Evolutionary conservation across 73 alveolate genomes (phyloP).

Genomic region (Uronychia setigera): DNA sequence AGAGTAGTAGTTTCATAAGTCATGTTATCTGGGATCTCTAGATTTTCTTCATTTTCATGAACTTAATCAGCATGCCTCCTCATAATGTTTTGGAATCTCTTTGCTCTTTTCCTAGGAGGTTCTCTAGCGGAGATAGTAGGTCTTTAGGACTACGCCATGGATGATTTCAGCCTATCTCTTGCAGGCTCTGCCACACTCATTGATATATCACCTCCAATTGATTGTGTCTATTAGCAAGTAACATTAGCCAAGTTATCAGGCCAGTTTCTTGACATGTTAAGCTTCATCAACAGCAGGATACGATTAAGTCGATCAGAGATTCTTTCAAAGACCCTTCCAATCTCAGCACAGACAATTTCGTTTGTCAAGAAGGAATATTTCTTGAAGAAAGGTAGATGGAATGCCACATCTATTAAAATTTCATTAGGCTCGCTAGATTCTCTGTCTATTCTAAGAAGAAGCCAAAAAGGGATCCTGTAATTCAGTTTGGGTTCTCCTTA

Average conservation of each 20-base stretch:
- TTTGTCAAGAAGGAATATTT: neutral
- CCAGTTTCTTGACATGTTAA: neutral
- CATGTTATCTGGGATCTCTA: neutral
- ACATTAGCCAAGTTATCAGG: neutral
- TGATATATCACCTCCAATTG: too few species aligned
- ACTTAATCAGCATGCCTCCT: neutral
- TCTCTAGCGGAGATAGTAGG: neutral
- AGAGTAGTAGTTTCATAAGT: neutral
- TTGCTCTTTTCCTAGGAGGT: neutral
- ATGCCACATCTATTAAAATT: neutral
- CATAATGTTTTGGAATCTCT: neutral
- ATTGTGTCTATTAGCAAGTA: too few species aligned
- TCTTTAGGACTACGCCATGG: neutral
- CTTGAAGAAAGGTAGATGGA: neutral
- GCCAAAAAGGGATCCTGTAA: conserved; percentile 2
- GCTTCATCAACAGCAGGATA: neutral
- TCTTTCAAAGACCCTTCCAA: neutral
- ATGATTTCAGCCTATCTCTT: neutral
- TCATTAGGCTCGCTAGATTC: too few species aligned
- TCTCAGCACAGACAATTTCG: neutral
- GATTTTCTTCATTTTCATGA: neutral
- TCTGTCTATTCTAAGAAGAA: neutral
- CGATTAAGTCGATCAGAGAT: neutral
- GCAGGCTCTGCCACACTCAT: neutral
- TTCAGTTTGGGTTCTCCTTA: neutral